Conservation (phyloP, 495 filamentous ascomycete species). For the Aspergillus taichungensis region DNA sequence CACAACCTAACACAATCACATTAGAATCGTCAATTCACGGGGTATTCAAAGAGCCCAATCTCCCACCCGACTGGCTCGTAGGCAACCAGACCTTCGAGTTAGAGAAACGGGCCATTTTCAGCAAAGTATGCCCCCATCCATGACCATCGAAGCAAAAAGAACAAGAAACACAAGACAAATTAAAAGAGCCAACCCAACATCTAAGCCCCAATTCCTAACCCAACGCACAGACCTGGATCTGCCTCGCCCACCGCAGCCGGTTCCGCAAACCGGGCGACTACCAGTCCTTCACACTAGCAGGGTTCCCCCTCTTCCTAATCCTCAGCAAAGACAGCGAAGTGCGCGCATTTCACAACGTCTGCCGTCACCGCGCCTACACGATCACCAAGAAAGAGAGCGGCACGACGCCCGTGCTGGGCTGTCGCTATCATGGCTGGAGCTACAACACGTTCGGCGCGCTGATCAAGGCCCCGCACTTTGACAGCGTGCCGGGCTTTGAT, state of each 20-base stretch:
- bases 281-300: constrained; percentile 39
- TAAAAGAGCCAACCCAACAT: neutral
- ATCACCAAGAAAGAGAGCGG: constrained; percentile 44
- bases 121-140: constrained; percentile 23
- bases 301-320: constrained; percentile 41
- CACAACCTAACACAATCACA: neutral
- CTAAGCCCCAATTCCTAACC: neutral
- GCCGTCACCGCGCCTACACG: constrained; percentile 49
- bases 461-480: constrained; percentile 51
- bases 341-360: constrained; percentile 53
- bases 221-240: constrained; percentile 36
- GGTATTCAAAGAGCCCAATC: constrained; percentile 28
- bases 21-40: neutral
- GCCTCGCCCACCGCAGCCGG: constrained; percentile 35
- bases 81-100: constrained; percentile 39
- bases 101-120: constrained; percentile 45
- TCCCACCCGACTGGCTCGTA: constrained; percentile 40
- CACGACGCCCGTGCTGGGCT: constrained; percentile 41
- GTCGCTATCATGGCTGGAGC: constrained; percentile 57
- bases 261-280: constrained; percentile 42
- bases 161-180: no score
- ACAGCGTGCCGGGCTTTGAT: constrained; percentile 46
- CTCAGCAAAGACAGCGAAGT: constrained; percentile 39
- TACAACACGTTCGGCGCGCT: constrained; percentile 48
- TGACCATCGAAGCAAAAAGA: neutral